Base-by-base conservation (phyloP, 495 filamentous ascomycete species). In the Ascobolus immersus region DNA sequence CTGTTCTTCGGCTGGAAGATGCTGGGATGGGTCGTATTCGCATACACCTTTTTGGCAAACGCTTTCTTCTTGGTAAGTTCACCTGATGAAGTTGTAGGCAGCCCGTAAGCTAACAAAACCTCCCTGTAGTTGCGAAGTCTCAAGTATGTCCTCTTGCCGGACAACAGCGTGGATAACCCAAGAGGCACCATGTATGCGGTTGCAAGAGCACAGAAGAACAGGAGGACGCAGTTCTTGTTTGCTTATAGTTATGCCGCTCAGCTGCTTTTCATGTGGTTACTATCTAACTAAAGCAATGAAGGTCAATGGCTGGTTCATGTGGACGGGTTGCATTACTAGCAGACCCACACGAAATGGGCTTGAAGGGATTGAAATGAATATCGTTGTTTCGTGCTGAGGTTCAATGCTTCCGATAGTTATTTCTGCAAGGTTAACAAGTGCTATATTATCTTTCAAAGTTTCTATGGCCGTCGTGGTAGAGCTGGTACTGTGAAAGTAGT, bases 151-250 rank as follows among this genome's bases (percentile, higher is more conserved):
- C 63, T 96, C 3, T 67, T 96, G 9, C 89, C 89, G 0, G 84
- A 93, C 44, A 74, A 65, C 38, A 65, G 69, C 11, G 59, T 59
- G 34, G 66, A 71, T 42, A 62, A 61, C 34, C 55, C 62, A 15
- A 65, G 69, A 37, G 68, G 65, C 7, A 67, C 69, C 17, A 71
- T 70, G 57, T 76, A 84, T 51, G 80, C 77, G 17, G 69, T 82
- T 37, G 70, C 62, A 10, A 67, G 82, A 41, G 67, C 75, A 12
- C 82, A 90, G 59, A 67, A 73, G 48, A 91, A 74, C 53, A 68
- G 79, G 50, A 62, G 86, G 36, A 93, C 81, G 3, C 80, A 93
- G 58, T 96, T 96, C 44, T 56, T 96, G 38, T 93, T 94, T 55
- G 55, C 84, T 38, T 96, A 96, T 56, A 76, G 78, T 24, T 96